These are phyloP conservation scores for Antrodiella citrinella DNA, from an alignment of 768 basidiomycete genomes.

Conservation along the genomic window DNA sequence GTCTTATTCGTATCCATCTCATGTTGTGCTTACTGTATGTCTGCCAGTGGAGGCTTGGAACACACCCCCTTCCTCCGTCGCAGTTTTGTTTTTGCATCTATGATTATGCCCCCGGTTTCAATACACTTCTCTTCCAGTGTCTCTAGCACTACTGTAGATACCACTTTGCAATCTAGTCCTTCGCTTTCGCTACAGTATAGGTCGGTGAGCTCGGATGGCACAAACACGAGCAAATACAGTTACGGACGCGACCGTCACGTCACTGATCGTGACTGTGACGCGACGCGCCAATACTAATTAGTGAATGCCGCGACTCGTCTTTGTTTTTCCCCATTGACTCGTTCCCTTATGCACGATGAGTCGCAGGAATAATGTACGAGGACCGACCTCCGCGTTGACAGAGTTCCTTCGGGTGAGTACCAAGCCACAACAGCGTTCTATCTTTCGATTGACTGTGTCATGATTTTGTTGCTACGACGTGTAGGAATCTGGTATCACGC, in stretches of 20 bases:
- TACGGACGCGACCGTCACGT: neutral
- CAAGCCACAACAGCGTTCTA: too few relatives aligned
- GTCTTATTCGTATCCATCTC: too few relatives aligned
- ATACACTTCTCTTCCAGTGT: neutral
- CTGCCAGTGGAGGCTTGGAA: too few relatives aligned
- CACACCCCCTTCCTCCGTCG: neutral
- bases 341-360: constrained; percentile 14
- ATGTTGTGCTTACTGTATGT: too few relatives aligned
- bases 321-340: neutral
- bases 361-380: constrained; percentile 54
- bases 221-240: too few relatives aligned
- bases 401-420: constrained; percentile 65
- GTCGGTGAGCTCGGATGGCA: too few relatives aligned
- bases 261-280: too few relatives aligned
- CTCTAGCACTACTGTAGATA: neutral
- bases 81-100: neutral
- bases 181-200: too few relatives aligned
- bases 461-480: neutral
- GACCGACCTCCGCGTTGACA: constrained; percentile 77
- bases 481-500: constrained; percentile 48
- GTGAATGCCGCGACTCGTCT: neutral
- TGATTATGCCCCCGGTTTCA: neutral
- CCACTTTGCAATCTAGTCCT: too few relatives aligned
- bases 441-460: neutral
- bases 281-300: neutral